A percentile compares a stretch with the other conserved stretches of the same genome.
Conservation (phyloP, 768 basidiomycete genomes). For the Mycena vitilis region DNA sequence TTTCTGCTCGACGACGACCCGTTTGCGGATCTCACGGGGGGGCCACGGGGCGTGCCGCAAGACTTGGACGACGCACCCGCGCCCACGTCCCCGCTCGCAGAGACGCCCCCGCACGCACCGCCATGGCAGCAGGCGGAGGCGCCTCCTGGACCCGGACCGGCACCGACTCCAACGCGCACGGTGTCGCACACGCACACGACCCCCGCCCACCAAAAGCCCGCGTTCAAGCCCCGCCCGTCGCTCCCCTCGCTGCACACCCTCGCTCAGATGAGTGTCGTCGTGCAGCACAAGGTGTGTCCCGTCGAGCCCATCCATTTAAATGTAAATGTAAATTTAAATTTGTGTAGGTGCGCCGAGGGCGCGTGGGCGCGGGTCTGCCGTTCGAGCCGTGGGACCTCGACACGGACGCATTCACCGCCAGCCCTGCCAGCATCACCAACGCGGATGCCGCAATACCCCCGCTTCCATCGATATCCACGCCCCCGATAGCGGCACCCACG, state of each 20-base stretch:
- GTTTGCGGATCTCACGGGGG: conserved; percentile 68
- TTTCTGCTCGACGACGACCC: conserved; percentile 78
- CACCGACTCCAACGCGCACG: conserved; percentile 33
- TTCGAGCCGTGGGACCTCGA: conserved; percentile 67
- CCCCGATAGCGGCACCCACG: background rate
- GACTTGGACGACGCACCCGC: background rate
- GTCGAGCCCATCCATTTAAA: too few relatives aligned
- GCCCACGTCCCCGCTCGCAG: conserved; percentile 15
- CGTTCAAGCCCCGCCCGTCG: conserved; percentile 61
- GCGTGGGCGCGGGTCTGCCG: conserved; percentile 63
- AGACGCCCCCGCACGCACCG: conserved; percentile 8
- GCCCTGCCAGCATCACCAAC: conserved; percentile 7
- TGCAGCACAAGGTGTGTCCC: conserved; percentile 59
- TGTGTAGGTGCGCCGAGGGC: conserved; percentile 65
- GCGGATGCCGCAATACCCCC: background rate
- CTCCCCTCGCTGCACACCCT: conserved; percentile 63
- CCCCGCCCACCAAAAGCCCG: conserved; percentile 61
- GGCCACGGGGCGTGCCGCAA: background rate
- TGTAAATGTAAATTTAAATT: too few relatives aligned
- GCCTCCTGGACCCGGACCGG: conserved; percentile 14
- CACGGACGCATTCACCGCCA: conserved; percentile 22
- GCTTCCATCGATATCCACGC: background rate
- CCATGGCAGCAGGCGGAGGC: too few relatives aligned
- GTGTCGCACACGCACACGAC: conserved; percentile 38
- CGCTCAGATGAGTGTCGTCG: conserved; percentile 59